Evolutionary conservation across 108 stramenopile species (phyloP).

Genomic region (Aurantiochytrium sp.): DNA sequence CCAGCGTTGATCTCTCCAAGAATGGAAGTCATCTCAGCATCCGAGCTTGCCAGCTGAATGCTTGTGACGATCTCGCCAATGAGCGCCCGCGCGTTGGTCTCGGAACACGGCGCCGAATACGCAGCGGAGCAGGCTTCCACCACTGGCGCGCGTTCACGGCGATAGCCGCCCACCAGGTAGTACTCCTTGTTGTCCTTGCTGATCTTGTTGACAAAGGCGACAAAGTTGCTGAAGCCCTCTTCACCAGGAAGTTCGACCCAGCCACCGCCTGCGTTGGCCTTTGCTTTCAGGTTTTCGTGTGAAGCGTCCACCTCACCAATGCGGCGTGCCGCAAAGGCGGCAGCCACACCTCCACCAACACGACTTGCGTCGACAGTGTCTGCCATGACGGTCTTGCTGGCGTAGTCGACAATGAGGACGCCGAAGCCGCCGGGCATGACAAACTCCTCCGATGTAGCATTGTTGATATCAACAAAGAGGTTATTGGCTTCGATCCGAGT

Average conservation of each 20-base stretch:
- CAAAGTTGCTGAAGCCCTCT: background rate
- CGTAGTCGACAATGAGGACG: background rate
- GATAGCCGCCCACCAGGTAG: background rate
- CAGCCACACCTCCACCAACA: background rate
- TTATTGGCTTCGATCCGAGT: background rate
- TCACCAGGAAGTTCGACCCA: background rate
- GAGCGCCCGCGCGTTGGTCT: background rate
- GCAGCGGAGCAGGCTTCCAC: background rate
- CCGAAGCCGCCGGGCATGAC: background rate
- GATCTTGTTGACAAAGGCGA: background rate
- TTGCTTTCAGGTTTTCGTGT: background rate
- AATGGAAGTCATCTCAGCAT: background rate
- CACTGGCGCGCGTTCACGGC: background rate
- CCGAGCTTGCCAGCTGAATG: background rate
- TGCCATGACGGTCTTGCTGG: background rate
- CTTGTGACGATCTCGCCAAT: background rate
- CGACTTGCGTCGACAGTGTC: background rate
- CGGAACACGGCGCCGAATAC: background rate
- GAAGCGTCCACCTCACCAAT: background rate
- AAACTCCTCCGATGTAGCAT: background rate
- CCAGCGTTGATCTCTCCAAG: background rate
- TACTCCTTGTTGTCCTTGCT: background rate
- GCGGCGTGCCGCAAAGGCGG: background rate
- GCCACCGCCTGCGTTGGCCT: background rate
- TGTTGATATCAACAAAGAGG: background rate